Evolutionary conservation across 208 protist species (phyloP).

Genomic region (Trypanosoma cruzi): DNA sequence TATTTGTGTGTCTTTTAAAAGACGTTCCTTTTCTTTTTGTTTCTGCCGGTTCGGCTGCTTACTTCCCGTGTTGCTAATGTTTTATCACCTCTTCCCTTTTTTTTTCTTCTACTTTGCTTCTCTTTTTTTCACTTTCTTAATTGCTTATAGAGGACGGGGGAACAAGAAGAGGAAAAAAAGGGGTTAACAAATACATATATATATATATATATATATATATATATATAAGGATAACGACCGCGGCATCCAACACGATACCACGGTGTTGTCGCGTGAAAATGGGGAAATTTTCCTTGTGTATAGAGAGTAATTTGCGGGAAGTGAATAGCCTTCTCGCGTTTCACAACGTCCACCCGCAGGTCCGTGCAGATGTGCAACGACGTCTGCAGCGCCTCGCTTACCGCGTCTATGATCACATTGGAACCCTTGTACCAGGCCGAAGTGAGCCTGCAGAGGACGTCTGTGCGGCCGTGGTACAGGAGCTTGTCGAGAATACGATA

Average conservation of each 20-base stretch:
- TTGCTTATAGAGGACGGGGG: background rate
- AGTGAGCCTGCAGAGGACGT: slow-evolving; percentile 54
- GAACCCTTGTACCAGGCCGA: slow-evolving; percentile 33
- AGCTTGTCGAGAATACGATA: slow-evolving; percentile 50
- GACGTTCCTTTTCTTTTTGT: background rate
- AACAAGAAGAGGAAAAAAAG: no score
- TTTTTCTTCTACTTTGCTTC: background rate
- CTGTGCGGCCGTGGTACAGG: slow-evolving; percentile 48
- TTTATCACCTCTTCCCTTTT: background rate
- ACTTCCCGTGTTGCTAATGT: background rate
- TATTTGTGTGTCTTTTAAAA: background rate
- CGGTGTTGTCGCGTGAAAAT: slow-evolving; percentile 13
- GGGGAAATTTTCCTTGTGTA: slow-evolving; percentile 62
- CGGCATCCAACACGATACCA: background rate
- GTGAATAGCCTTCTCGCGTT: slow-evolving; percentile 70
- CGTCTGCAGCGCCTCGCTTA: slow-evolving; percentile 53
- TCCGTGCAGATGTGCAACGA: slow-evolving; percentile 68
- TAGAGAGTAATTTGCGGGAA: slow-evolving; percentile 71
- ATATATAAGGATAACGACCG: background rate
- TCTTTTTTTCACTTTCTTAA: slow-evolving; percentile 7
- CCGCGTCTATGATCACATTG: slow-evolving; percentile 51
- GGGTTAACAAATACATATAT: no score
- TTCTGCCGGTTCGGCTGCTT: background rate
- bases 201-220: no score
- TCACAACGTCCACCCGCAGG: slow-evolving; percentile 85